Evolutionary conservation across 2,329 filamentous ascomycete genomes (phyloP), one percentile per base, ranked within the genome.

Genomic region (Claviceps humidiphila): DNA sequence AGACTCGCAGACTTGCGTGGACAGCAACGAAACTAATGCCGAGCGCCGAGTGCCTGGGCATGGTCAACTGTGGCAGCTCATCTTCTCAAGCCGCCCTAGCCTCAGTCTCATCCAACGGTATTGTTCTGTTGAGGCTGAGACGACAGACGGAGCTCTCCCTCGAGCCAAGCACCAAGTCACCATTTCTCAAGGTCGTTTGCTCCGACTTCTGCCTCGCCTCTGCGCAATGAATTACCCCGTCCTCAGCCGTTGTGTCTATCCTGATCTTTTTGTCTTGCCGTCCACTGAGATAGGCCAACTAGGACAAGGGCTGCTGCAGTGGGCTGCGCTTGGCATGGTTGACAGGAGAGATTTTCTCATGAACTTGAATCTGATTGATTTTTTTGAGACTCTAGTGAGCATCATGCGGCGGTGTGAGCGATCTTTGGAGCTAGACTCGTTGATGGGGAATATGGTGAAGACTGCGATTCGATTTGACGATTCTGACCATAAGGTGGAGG

Each of bases 111-210:
- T 81, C 20, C 66, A 74, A 16, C 49, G 55, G 1, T 52, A 59
- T 26, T 68, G 66, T 58, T 49, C 54, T 65, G 65, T 42, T 64
- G 72, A 53, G 45, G 65, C 42, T 64, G 72, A 53, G 45, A 24
- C 50, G 7, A 22, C 54, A 60, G 26, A 22, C 14, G 63, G 57
- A 16, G 42, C 49, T 11, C 49, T 54, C 48, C 56, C 64, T 20
- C 64, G 40, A 45, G 62, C 44, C 52, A 56, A 55, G n/a, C 67
- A 66, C 26, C 73, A 76, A 57, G 63, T 70, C 37, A 71, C 71
- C 2, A 67, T 78, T 34, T 73, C 77, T 0, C 77, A 81, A 56
- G 74, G 74, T 50, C 72, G 77, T 14, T 59, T 80, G 7, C 66
- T 81, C 1, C 69, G 75, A 4, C 55, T 80, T 8, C 63, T 80